Evolutionary conservation across 148 eudicot species (phyloP), one percentile per base, ranked within the genome.

Genomic region (Pharnaceum exiguum): DNA sequence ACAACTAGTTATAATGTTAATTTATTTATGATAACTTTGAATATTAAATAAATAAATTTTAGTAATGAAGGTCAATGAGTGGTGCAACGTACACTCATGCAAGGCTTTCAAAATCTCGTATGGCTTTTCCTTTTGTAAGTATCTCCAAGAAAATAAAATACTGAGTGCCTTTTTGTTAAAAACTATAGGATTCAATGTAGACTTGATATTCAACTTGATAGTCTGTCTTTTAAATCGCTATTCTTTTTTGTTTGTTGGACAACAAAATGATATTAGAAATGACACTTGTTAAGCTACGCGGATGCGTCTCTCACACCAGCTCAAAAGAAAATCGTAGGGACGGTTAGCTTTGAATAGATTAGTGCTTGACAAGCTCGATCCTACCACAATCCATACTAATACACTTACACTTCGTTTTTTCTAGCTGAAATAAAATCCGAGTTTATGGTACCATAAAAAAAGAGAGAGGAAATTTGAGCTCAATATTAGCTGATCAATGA

Each of bases 21-120:
- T 53, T 4, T 32, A 10, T 31, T 51, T 21, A 35, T 54, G n/a
- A n/a, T 19, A 35, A 57, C 25, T 55, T 24, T 15, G 10, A 16
- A 22, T 23, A 47, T 22, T 48, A 30, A 45, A 3, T 32, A 33
- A 33, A 19, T 24, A 15, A 33, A 15, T 37, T 21, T 2, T 27
- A 48, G 12, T 30, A 61, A 36, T 19, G 26, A 54, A 32, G 49
- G 66, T 62, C 66, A 62, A 62, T 62, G 49, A 62, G 48, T 58
- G 16, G 62, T 50, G 49, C 57, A 51, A 54, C 58, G n/a, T 19
- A 33, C 58, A 32, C 22, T 35, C 58, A 54, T 21, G 33, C 29
- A 33, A 22, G 32, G 30, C 10, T 50, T 38, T 24, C 12, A 62
- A 62, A 7, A 26, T 50, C 2, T 51, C 10, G n/a, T n/a, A 28